These are phyloP conservation scores for Colletotrichum tropicicola DNA, from an alignment of 2,329 filamentous ascomycete genomes.

Conservation along the genomic window DNA sequence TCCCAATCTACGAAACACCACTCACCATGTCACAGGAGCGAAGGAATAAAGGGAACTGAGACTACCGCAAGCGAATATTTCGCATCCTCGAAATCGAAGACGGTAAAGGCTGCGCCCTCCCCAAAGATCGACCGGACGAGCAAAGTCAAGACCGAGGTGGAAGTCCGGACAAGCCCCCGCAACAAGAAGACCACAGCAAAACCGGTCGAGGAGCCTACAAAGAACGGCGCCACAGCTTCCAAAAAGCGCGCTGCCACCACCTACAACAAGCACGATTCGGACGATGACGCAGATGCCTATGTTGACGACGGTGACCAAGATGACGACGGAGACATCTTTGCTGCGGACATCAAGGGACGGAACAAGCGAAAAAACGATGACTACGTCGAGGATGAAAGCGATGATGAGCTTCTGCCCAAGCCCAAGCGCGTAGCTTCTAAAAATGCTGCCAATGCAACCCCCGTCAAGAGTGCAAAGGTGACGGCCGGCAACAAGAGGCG, in stretches of 20 bases:
- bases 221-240: constrained; percentile 39
- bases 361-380: constrained; percentile 78
- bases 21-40: constrained; percentile 41
- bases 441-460: neutral
- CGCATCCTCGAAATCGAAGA: constrained; percentile 54
- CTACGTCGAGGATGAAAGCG: constrained; percentile 77
- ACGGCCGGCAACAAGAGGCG: constrained; percentile 59
- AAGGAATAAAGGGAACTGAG: constrained; percentile 56
- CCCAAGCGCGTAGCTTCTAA: constrained; percentile 65
- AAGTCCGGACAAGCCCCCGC: constrained; percentile 63
- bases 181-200: constrained; percentile 49
- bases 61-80: constrained; percentile 69
- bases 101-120: constrained; percentile 46
- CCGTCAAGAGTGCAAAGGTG: constrained; percentile 40
- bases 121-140: constrained; percentile 51
- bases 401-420: constrained; percentile 72
- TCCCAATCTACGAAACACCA: constrained; percentile 1
- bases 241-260: constrained; percentile 54
- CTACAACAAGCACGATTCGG: constrained; percentile 48
- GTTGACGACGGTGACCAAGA: constrained; percentile 76
- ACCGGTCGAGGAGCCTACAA: constrained; percentile 32
- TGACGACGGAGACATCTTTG: constrained; percentile 86
- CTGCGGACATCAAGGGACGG: constrained; percentile 72
- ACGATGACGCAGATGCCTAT: constrained; percentile 66
- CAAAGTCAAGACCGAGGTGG: constrained; percentile 48